Conservation (phyloP, 306 rosid genomes). For the Arachis stenosperma region DNA sequence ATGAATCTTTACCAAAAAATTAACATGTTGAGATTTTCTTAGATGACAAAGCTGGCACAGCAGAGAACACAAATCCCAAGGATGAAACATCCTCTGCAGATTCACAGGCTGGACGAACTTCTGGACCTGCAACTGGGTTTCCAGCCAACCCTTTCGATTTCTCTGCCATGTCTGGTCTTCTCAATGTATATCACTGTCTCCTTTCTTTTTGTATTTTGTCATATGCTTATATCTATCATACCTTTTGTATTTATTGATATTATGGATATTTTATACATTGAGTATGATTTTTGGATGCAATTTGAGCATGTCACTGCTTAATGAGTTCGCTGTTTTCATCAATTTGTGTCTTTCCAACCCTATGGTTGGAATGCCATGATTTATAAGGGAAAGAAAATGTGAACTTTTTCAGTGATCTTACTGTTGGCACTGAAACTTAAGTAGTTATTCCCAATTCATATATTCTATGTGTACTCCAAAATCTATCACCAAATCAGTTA, state of each 20-base stretch:
- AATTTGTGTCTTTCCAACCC: slow-evolving; percentile 25
- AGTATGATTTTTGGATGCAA: slow-evolving; percentile 20
- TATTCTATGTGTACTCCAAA: no score
- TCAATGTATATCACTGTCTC: slow-evolving; percentile 63
- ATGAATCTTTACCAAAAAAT: not conserved
- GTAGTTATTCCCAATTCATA: no score
- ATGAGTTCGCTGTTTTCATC: slow-evolving; percentile 21
- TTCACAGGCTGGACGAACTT: slow-evolving; percentile 43
- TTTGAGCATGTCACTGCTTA: not conserved
- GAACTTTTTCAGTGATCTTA: not conserved
- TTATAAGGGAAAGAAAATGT: not conserved
- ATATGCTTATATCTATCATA: not conserved
- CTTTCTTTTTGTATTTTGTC: slow-evolving; percentile 13
- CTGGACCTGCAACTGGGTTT: slow-evolving; percentile 65
- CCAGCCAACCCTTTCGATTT: slow-evolving; percentile 88
- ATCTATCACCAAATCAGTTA: no score
- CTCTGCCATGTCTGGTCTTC: slow-evolving; percentile 89
- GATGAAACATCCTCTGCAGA: slow-evolving; percentile 64
- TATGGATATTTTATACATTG: slow-evolving; percentile 16
- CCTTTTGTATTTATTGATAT: slow-evolving; percentile 17
- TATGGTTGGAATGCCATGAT: slow-evolving; percentile 27
- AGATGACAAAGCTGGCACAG: slow-evolving; percentile 64
- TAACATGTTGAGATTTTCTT: slow-evolving; percentile 35
- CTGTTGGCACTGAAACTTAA: slow-evolving; percentile 15
- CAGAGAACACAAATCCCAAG: slow-evolving; percentile 57